A percentile compares a stretch with the other conserved stretches of the same genome.
phyloP scores from a whole-genome alignment of 345 rosid species.

The Gossypium australe region DNA sequence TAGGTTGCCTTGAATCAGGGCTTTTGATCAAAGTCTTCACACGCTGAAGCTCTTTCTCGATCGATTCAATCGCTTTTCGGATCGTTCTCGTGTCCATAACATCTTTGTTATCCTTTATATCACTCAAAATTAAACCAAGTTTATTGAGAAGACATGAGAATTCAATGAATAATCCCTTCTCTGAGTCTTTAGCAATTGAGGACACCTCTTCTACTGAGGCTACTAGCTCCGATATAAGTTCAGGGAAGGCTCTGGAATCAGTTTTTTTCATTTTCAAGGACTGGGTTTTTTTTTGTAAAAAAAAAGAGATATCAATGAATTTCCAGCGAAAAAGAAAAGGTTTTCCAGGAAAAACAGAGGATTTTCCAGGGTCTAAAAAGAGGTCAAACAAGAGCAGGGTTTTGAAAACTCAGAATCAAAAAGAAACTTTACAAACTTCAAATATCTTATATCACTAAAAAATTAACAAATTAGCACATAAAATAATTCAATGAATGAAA shows the following conservation, averaged over 20 bases:
- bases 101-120: conserved; percentile 22
- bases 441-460: not conserved
- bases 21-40: conserved; percentile 33
- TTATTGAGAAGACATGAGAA: conserved; percentile 41
- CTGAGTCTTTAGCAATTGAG: conserved; percentile 30
- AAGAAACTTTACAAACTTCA: not conserved
- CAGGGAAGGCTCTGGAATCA: conserved; percentile 30
- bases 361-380: not conserved
- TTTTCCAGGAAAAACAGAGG: not conserved
- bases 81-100: conserved; percentile 34
- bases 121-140: conserved; percentile 36
- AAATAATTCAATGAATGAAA: not conserved
- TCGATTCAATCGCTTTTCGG: conserved; percentile 41
- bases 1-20: conserved; percentile 24
- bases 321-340: not conserved
- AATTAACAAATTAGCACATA: not conserved
- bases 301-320: not conserved
- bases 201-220: conserved; percentile 30
- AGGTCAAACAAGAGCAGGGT: not conserved
- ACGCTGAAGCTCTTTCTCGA: conserved; percentile 36
- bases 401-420: not conserved
- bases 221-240: conserved; percentile 31
- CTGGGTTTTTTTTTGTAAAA: not conserved
- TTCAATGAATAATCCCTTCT: conserved; percentile 31
- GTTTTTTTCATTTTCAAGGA: conserved; percentile 21